Evolutionary conservation across 139 green algal genomes (phyloP), one percentile per base, ranked within the genome.

Genomic region (Cymbomonas tetramitiformis): DNA sequence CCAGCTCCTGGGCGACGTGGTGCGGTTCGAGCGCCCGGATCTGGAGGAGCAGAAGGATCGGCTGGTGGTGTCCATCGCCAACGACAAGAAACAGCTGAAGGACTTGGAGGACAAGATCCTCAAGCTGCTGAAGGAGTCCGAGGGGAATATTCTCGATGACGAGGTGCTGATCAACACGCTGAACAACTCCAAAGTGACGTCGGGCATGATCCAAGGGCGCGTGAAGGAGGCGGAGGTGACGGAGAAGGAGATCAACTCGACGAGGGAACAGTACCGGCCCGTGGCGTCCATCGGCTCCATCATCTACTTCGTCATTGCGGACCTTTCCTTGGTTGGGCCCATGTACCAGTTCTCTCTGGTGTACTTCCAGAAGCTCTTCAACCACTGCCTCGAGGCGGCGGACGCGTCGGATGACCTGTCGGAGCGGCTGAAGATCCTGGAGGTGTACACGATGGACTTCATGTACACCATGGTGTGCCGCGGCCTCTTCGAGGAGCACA

Each of bases 131-230:
- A 85, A 82, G 38, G 82, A 94, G 58, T 75, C 53, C 51, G 60
- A 83, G 50, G 84, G 83, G 48, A 92, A 88, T 67, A 92, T 94
- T 50, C 73, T 94, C 55, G 84, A 94, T 51, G 83, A 94, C 53
- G 82, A 88, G 65, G 62, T 83, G 60, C 76, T 92, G 30, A 89
- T 94, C 58, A 83, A 86, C 51, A 89, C 80, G 34, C 81, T 94
- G 31, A 86, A 87, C 66, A 85, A 85, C 62, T 83, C 74, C 26
- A 92, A 92, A 62, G 64, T 80, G 12, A 94, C 83, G 2, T 78
- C 64, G 7, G 69, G 57, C 19, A 78, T 85, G 44, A 90, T 93
- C 61, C 62, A 80, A 62, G 73, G 71, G 21, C 74, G 83, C 6
- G 81, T 93, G 30, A 65, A 78, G 43, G 81, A 93, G 64, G 84